phyloP scores from a whole-genome alignment of 2,329 filamentous ascomycete genomes.

The Teratosphaeria nubilosa region DNA sequence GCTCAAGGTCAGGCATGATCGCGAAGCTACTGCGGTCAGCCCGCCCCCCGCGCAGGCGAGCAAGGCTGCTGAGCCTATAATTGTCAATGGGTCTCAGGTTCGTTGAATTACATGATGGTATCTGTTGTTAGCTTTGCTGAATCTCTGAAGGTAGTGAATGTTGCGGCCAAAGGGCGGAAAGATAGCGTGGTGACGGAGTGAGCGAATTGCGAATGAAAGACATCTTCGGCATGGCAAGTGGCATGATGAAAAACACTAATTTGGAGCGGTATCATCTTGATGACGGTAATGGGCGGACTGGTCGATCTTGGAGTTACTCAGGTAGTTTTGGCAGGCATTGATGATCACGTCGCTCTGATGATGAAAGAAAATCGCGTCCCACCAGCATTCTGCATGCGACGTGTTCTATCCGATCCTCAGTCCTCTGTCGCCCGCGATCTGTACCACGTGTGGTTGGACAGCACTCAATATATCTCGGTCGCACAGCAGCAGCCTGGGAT shows the following conservation, averaged over 20 bases:
- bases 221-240: background rate
- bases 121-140: background rate
- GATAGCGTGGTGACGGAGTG: background rate
- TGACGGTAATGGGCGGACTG: background rate
- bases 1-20: constrained; percentile 18
- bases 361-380: background rate
- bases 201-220: background rate
- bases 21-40: constrained; percentile 13
- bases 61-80: constrained; percentile 7
- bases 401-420: background rate
- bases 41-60: constrained; percentile 8
- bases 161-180: background rate
- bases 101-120: background rate
- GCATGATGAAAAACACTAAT: background rate
- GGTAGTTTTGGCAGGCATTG: background rate
- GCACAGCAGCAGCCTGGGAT: background rate
- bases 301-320: background rate
- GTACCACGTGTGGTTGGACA: background rate
- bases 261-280: background rate
- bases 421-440: background rate
- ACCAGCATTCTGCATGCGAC: background rate
- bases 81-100: constrained; percentile 11
- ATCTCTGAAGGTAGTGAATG: background rate
- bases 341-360: background rate
- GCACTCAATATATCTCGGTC: background rate